Evolutionary conservation across 2,329 filamentous ascomycete species (phyloP), one percentile per base, ranked within the genome.

Genomic region (Sarocladiaceae sp.): DNA sequence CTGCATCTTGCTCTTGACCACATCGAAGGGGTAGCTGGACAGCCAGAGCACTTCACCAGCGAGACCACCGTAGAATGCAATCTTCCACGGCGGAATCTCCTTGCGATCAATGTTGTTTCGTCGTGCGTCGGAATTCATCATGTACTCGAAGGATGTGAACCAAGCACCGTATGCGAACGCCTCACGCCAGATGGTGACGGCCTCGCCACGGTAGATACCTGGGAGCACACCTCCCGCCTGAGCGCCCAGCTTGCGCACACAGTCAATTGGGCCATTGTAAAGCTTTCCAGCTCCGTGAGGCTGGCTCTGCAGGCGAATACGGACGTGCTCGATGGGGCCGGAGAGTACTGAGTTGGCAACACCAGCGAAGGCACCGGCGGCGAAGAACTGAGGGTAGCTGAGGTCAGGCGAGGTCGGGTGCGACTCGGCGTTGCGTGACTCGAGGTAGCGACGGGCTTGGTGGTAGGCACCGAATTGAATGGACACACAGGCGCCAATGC

Each of bases 1-100:
- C 80, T 99, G 94, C 93, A 97, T 97, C 82, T 96, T 97, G 73
- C 90, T 96, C 87, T 99, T 99, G 72, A 99, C 73, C 25, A 99
- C 93, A 71, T 99, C 94, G 58, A 99, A 87, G 20, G 94, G 94
- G 72, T 99, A 99, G 65, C 90, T 96, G 31, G 80, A 80, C 52
- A 99, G 75, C 94, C 94, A 99, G 53, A 99, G 80, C 50, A 85
- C 90, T 77, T 99, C 94, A 60, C 94, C 94, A 0, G 94, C 94
- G 36, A 99, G 71, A 40, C 94, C 94, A 58, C 94, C 94, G 68
- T 97, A 99, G 12, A 90, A 73, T 12, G 94, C 94, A 48, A 99
- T 83, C 73, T 96, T 97, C 70, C 85, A 85, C 50, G 82, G 85
- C 15, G 90, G 83, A 33, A 99, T 83, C 1, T 95, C 84, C 63